These are phyloP conservation scores for Mycena maculata DNA, from an alignment of 768 basidiomycete genomes.

Conservation along the genomic window DNA sequence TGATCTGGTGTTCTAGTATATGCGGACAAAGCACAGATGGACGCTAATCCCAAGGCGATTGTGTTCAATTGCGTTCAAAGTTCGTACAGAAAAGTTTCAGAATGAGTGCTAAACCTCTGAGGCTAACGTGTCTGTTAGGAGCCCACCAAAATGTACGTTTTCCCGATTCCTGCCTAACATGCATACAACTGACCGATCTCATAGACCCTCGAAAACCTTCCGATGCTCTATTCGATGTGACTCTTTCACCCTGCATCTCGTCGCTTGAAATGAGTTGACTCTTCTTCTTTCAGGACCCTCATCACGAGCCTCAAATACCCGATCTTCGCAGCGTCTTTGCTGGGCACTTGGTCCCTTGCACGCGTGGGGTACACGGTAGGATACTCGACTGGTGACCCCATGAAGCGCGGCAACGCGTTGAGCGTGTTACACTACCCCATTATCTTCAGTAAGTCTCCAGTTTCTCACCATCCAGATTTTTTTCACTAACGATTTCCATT, in stretches of 20 bases:
- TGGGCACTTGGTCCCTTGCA: conserved; percentile 54
- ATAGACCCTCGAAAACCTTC: conserved; percentile 61
- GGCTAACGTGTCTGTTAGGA: conserved; percentile 49
- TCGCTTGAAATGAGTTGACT: not conserved
- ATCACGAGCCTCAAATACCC: conserved; percentile 56
- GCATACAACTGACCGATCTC: not conserved
- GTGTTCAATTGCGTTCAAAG: conserved; percentile 64
- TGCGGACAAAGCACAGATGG: conserved; percentile 60
- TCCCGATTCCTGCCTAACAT: not conserved
- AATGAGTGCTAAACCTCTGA: not conserved
- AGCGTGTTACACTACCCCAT: conserved; percentile 31
- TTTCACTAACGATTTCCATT: not conserved
- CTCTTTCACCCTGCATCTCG: conserved; percentile 25
- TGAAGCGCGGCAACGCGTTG: conserved; percentile 46
- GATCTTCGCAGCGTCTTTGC: conserved; percentile 50
- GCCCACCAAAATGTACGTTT: conserved; percentile 68
- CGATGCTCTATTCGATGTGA: conserved; percentile 57
- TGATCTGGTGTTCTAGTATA: conserved; percentile 39
- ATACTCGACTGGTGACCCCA: conserved; percentile 57
- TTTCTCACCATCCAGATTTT: too few species aligned
- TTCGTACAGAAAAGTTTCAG: conserved; percentile 46
- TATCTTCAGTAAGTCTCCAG: conserved; percentile 3
- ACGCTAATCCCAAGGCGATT: conserved; percentile 50
- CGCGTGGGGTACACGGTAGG: conserved; percentile 60
- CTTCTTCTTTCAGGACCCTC: conserved; percentile 48